Percentiles rank a stretch among this genome's conserved stretches.
These are phyloP conservation scores for Buxus sempervirens DNA, from an alignment of 164 flowering plant species.

Conservation along the genomic window DNA sequence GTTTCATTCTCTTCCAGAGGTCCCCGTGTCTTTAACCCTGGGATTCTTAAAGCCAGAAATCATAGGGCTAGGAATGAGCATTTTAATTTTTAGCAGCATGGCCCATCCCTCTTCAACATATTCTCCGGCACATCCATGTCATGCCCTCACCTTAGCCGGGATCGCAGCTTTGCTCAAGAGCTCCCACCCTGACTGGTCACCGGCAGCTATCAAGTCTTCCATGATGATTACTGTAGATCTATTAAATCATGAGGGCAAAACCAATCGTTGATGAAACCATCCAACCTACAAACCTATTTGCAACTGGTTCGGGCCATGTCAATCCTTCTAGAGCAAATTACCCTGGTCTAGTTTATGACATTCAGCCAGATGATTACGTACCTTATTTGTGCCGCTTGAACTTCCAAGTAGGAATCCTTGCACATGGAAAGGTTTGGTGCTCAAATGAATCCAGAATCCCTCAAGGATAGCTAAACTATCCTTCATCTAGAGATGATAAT, in stretches of 20 bases:
- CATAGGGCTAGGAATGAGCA: constrained; percentile 51
- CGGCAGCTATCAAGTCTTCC: constrained; percentile 54
- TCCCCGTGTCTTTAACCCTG: constrained; percentile 35
- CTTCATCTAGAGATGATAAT: no score
- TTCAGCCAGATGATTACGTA: constrained; percentile 42
- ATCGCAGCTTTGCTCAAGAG: constrained; percentile 51
- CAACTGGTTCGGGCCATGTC: constrained; percentile 54
- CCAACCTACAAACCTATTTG: constrained; percentile 32
- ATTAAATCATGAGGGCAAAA: constrained; percentile 21
- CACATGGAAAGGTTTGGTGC: constrained; percentile 25
- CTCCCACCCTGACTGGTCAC: constrained; percentile 58
- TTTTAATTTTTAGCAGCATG: constrained; percentile 64
- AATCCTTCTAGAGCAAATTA: constrained; percentile 43
- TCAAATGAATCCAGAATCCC: constrained; percentile 14
- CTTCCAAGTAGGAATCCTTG: constrained; percentile 31
- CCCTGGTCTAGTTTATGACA: constrained; percentile 54
- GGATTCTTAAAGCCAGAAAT: constrained; percentile 62
- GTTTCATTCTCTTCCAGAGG: constrained; percentile 55
- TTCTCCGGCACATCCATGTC: constrained; percentile 62
- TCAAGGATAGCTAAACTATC: constrained; percentile 47
- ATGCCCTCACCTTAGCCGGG: constrained; percentile 57
- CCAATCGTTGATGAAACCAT: constrained; percentile 34
- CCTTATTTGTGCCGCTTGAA: constrained; percentile 49
- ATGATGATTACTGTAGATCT: constrained; percentile 53
- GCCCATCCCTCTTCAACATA: constrained; percentile 38